Base-by-base conservation (phyloP, 768 basidiomycete species). In the Mycena latifolia region DNA sequence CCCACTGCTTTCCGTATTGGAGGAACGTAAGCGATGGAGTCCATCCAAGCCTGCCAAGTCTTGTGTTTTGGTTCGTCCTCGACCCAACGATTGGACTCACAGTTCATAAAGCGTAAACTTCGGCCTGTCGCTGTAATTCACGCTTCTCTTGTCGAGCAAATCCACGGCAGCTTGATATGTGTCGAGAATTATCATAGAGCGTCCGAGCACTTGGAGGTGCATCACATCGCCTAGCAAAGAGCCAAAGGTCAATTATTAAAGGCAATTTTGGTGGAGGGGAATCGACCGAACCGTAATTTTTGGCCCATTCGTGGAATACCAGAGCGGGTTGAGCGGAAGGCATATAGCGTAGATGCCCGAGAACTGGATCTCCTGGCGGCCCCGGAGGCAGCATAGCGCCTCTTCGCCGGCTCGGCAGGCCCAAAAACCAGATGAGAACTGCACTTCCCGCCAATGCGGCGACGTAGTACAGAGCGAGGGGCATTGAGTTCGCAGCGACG, bases 71-170 rank as follows among this genome's bases (percentile, higher is more conserved):
- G n/a, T n/a, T n/a, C n/a, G n/a, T n/a, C n/a, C n/a, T n/a, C n/a
- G n/a, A n/a, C n/a, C n/a, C n/a, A n/a, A n/a, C n/a, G n/a, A n/a
- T n/a, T 20, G 7, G 25, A 53, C 64, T 29, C 52, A 76, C 73
- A 74, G n/a, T 52, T 71, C 60, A 35, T 61, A 69, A 6, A 73
- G 41, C 14, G 66, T 50, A 27, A 74, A 64, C 12, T 41, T 28
- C 18, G 67, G 71, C 20, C 68, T 41, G 28, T 71, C 54, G 0
- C 77, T 75, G 56, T 75, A 79, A 45, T 69, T 76, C 11, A 61
- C 8, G 12, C 76, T 69, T 35, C 77, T 67, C 53, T 73, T 78
- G 2, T 78, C 79, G 11, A 81, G 70, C 2, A 81, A 47, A 8
- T 70, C 76, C 0, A 67, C 63, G 33, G 71, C 65, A 9, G 72